These are phyloP conservation scores for Pyrus hybrid DNA, from an alignment of 331 rosid genomes.

Conservation along the genomic window DNA sequence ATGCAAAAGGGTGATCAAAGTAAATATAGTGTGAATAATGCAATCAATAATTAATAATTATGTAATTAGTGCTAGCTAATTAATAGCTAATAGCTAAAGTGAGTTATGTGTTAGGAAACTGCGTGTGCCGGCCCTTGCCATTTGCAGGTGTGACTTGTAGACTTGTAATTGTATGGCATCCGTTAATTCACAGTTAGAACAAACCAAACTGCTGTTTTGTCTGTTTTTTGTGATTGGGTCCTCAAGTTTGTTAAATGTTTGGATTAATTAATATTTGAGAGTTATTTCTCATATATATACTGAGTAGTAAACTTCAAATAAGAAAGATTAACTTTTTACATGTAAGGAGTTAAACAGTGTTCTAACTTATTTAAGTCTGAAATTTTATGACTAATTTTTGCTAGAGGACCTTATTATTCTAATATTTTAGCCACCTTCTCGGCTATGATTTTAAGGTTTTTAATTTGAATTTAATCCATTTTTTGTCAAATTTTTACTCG, in stretches of 20 bases:
- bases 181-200: neutral
- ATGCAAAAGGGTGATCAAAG: neutral
- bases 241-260: neutral
- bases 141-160: conserved; percentile 6
- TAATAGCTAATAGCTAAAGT: neutral
- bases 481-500: neutral
- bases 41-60: too few species aligned
- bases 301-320: too few species aligned
- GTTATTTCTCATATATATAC: too few species aligned
- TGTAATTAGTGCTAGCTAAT: conserved; percentile 1
- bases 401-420: neutral
- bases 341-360: too few species aligned
- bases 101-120: neutral
- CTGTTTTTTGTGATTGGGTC: neutral
- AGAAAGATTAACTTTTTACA: too few species aligned
- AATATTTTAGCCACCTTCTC: too few species aligned
- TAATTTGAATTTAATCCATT: neutral
- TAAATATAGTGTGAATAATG: neutral
- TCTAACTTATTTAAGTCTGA: too few species aligned
- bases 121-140: neutral
- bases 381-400: neutral
- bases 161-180: neutral
- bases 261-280: neutral
- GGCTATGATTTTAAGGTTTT: neutral
- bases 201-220: neutral